phyloP scores from a whole-genome alignment of 768 basidiomycete genomes.

The Phanerodontia chrysosporium region DNA sequence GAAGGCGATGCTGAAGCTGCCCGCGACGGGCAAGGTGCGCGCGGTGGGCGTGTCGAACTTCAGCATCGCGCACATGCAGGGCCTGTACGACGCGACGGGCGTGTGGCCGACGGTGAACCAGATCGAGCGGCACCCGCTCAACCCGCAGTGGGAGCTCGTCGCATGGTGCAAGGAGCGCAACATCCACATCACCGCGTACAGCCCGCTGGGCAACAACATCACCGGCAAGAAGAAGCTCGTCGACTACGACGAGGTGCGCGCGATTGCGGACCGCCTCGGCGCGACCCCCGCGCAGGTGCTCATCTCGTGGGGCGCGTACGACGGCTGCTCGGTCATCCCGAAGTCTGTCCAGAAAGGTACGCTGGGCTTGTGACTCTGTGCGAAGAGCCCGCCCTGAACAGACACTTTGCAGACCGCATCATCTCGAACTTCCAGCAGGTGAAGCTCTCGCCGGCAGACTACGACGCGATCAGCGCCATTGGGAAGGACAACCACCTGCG shows the following conservation, averaged over 20 bases:
- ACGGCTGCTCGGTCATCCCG: conserved; percentile 81
- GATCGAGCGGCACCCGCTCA: conserved; percentile 77
- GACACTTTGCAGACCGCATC: conserved; percentile 47
- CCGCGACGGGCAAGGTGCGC: conserved; percentile 65
- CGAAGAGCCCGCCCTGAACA: background rate
- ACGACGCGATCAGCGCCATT: conserved; percentile 50
- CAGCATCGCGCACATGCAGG: conserved; percentile 58
- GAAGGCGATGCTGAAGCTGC: conserved; percentile 73
- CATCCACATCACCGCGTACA: conserved; percentile 69
- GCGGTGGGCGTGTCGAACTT: conserved; percentile 85
- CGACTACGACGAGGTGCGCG: conserved; percentile 56
- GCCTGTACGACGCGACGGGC: conserved; percentile 63
- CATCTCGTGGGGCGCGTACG: conserved; percentile 72
- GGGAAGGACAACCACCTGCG: conserved; percentile 44
- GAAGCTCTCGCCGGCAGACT: conserved; percentile 61
- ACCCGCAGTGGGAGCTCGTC: conserved; percentile 71
- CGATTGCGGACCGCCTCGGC: conserved; percentile 57
- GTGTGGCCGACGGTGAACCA: conserved; percentile 76
- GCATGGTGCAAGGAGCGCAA: conserved; percentile 63
- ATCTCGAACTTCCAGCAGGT: conserved; percentile 76
- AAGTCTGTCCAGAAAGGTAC: conserved; percentile 68
- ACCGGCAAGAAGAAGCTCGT: conserved; percentile 62
- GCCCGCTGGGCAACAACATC: conserved; percentile 80
- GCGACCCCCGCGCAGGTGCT: conserved; percentile 79
- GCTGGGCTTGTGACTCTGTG: background rate